Percentiles rank a stretch among this genome's conserved stretches.
These are phyloP conservation scores for Diaporthe sp. DNA, from an alignment of 2,329 filamentous ascomycete genomes.

Conservation along the genomic window DNA sequence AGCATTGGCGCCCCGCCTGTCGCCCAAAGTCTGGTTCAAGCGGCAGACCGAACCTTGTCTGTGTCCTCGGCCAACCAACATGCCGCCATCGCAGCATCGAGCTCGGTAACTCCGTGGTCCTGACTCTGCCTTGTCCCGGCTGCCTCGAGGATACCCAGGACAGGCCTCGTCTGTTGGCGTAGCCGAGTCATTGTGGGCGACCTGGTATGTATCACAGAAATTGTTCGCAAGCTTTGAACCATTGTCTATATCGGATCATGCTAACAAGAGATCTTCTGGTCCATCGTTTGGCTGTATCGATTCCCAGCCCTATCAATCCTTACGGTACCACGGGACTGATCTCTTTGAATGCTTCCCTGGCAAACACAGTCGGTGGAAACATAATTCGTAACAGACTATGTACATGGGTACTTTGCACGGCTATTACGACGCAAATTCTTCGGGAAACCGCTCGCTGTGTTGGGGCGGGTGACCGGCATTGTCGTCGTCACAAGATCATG, in stretches of 20 bases:
- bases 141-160: background rate
- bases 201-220: background rate
- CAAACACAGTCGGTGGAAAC: background rate
- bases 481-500: background rate
- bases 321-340: background rate
- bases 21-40: constrained; percentile 6
- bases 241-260: background rate
- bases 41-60: constrained; percentile 7
- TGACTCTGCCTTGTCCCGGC: background rate
- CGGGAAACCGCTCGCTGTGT: background rate
- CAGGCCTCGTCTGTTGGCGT: background rate
- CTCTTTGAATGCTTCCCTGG: background rate
- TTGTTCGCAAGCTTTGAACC: background rate
- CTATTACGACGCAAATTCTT: background rate
- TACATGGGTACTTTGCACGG: background rate
- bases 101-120: background rate
- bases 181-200: background rate
- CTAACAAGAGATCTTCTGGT: background rate
- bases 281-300: background rate
- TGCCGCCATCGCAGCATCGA: background rate
- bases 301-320: background rate
- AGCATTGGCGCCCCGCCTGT: constrained; percentile 14
- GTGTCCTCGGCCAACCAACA: background rate
- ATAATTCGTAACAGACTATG: background rate
- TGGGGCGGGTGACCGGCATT: background rate